Base-by-base conservation (phyloP, 2,329 filamentous ascomycete species). In the Endocalyx cinctus region DNA sequence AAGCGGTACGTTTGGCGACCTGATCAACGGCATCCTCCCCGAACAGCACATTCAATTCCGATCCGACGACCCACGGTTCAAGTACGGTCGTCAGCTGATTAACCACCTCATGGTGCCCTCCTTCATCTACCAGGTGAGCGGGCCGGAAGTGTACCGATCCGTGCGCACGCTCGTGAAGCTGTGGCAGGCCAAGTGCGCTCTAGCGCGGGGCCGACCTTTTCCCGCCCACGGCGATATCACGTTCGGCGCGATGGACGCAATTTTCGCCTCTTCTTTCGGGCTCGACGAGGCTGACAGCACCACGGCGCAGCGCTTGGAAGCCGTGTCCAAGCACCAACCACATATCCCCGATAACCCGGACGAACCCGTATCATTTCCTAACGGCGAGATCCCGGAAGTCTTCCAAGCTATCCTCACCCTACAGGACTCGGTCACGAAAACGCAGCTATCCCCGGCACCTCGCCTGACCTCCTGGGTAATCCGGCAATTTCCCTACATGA, bases 81-180 rank as follows among this genome's bases (percentile, higher is more conserved):
- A 54, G 42, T 33, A 44, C 5, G 52, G 59, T 30, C 51, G 57
- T 5, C 52, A 54, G 10, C 51, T 64, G 3, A 45, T 64, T 28
- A 56, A 57, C 27, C 55, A 66, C 35, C 42, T 62, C 19, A 64
- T 66, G 59, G 44, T 54, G 3, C 55, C 54, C 1, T 43, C 41
- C 0, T 66, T 64, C 30, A 42, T 65, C 10, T 48, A 43, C 25
- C 32, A 47, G 7, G 50, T 63, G 3, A 54, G 47, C 29, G 60
- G 51, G 0, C 61, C 61, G 0, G 45, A 52, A 6, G 42, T 64
- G 4, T 59, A 64, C 38, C 42, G 45, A 7, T 45, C 46, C 8
- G 46, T 54, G 6, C 29, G 38, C 22, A 47, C 52, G 14, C 35
- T 66, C 18, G 45, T 63, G 17, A 39, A 50, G 6, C 13, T 65